Evolutionary conservation across 257 asterid species (phyloP).

Genomic region (Scutellaria baicalensis): DNA sequence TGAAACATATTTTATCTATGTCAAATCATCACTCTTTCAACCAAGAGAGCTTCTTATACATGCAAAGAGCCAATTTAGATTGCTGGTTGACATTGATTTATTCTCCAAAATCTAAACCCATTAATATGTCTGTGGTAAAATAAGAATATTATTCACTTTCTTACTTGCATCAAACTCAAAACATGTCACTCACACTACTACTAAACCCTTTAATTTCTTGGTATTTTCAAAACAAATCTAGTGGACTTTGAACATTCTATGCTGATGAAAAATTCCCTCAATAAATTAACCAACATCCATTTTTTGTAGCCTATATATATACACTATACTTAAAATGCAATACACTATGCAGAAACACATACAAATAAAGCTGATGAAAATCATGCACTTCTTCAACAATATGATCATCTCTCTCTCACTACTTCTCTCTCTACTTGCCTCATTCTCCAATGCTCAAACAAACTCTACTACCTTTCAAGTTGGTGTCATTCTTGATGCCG

Average conservation of each 20-base stretch:
- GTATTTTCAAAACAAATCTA: not conserved
- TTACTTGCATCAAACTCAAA: not conserved
- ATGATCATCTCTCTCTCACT: not conserved
- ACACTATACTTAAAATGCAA: not conserved
- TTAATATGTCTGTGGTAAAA: too few species aligned
- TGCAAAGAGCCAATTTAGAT: not conserved
- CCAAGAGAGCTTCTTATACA: not conserved
- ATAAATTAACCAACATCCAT: not conserved
- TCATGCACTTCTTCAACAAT: not conserved
- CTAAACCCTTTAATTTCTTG: too few species aligned
- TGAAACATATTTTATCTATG: too few species aligned
- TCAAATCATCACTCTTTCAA: too few species aligned
- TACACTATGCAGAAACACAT: not conserved
- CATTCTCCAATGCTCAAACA: conserved; percentile 11
- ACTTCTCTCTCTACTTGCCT: not conserved
- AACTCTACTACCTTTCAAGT: conserved; percentile 14
- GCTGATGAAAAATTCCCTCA: not conserved
- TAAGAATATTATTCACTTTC: not conserved
- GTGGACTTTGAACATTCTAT: not conserved
- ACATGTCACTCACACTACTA: too few species aligned
- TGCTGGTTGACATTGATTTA: not conserved
- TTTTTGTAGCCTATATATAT: not conserved
- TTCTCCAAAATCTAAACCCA: not conserved
- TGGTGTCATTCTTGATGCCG: conserved; percentile 27
- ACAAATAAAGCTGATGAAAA: not conserved